Evolutionary conservation across 257 asterid genomes (phyloP).

Genomic region (Solanum bulbocastanum): DNA sequence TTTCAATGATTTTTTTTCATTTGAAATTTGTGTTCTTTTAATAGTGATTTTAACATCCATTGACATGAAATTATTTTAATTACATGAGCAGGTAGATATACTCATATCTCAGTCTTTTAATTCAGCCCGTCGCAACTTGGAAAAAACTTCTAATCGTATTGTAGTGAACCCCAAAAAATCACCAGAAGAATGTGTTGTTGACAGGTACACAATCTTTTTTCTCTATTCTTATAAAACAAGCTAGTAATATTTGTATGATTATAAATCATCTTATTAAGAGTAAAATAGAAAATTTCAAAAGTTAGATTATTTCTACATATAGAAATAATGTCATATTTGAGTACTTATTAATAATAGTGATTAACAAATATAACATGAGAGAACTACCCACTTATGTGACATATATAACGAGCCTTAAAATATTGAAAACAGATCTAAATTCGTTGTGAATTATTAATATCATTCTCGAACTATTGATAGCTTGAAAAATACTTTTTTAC

Average conservation of each 20-base stretch:
- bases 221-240: no score
- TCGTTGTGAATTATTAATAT: no score
- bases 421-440: no score
- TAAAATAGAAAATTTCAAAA: no score
- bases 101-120: constrained; percentile 44
- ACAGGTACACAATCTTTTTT: neutral
- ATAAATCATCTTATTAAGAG: neutral
- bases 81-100: constrained; percentile 46
- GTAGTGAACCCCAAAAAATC: neutral
- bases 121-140: constrained; percentile 26
- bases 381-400: neutral
- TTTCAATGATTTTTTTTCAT: neutral
- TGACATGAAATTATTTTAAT: neutral
- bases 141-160: constrained; percentile 17
- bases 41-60: neutral
- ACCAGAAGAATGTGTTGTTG: neutral
- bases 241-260: no score
- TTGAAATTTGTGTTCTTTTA: neutral
- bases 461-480: neutral
- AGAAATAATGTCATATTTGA: neutral
- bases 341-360: neutral
- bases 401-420: neutral
- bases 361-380: neutral
- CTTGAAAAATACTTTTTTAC: rapidly evolving
- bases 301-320: neutral